phyloP scores from a whole-genome alignment of 441 rosid species.

The Eutrema salsugineum region DNA sequence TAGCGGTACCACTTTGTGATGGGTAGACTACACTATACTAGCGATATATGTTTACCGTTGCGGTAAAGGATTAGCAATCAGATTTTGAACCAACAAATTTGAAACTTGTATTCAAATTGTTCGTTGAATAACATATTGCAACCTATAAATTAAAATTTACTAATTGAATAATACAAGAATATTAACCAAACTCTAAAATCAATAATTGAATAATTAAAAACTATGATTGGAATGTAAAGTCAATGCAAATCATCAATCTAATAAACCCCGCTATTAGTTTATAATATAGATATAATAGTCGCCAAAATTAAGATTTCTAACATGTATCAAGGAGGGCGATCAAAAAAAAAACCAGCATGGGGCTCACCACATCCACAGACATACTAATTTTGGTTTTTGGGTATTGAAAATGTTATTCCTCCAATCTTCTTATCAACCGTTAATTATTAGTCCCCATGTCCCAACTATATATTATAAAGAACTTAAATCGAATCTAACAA shows the following conservation, averaged over 20 bases:
- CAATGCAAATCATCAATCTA: background rate
- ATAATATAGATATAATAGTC: no score
- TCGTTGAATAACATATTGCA: no score
- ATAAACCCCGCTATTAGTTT: background rate
- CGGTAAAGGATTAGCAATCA: no score
- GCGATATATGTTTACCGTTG: no score
- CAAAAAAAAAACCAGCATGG: background rate
- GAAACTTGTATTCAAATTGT: no score
- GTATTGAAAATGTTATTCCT: background rate
- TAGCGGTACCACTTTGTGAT: no score
- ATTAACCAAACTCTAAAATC: background rate
- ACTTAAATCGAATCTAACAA: constrained; percentile 4
- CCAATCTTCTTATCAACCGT: background rate
- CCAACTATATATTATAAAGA: constrained; percentile 7
- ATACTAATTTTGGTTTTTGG: background rate
- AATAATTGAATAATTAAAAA: background rate
- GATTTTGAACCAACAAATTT: no score
- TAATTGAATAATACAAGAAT: no score
- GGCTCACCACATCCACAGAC: background rate
- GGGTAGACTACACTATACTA: no score
- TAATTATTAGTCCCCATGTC: background rate
- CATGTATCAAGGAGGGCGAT: background rate
- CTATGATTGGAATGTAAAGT: background rate
- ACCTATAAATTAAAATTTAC: no score
- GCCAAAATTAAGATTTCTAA: no score